phyloP scores from a whole-genome alignment of 2,329 filamentous ascomycete species.

The Colletotrichum spinosum region DNA sequence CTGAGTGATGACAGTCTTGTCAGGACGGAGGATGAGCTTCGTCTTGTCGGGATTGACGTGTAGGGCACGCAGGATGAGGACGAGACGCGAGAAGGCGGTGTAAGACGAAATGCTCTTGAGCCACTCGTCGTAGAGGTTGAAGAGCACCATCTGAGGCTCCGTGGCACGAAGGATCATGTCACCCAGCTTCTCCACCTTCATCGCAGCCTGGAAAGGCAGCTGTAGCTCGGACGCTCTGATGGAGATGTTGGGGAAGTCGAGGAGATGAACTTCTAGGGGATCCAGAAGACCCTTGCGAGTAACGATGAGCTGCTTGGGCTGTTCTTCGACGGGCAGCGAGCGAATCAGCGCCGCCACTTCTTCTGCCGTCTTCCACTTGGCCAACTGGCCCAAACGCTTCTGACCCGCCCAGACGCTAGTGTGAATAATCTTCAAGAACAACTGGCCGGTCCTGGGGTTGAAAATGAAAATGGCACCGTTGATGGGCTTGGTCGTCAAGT shows the following conservation, averaged over 20 bases:
- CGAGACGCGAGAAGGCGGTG: constrained; percentile 95
- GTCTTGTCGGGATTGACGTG: constrained; percentile 99
- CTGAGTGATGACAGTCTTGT: constrained; percentile 98
- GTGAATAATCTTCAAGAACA: constrained; percentile 99
- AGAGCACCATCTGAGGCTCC: constrained; percentile 99
- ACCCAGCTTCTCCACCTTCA: constrained; percentile 99
- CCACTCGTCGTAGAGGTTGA: constrained; percentile 99
- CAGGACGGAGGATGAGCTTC: constrained; percentile 91
- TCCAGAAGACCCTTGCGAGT: constrained; percentile 97
- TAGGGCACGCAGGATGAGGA: constrained; percentile 91
- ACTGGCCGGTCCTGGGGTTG: constrained; percentile 96
- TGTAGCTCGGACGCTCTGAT: constrained; percentile 97
- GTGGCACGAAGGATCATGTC: constrained; percentile 99
- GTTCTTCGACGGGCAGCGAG: constrained; percentile 95
- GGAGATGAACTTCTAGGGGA: constrained; percentile 94
- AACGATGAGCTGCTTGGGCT: constrained; percentile 98
- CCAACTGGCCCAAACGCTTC: constrained; percentile 97
- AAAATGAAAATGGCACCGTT: constrained; percentile 99
- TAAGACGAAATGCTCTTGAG: constrained; percentile 98
- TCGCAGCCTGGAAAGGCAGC: constrained; percentile 97
- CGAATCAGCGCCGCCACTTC: constrained; percentile 98
- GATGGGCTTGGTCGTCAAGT: constrained; percentile 98
- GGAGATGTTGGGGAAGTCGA: constrained; percentile 99
- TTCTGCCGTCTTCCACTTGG: constrained; percentile 99
- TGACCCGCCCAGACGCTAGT: constrained; percentile 99